Base-by-base conservation (phyloP, 257 asterid species). In the Forsythia viridissima region DNA sequence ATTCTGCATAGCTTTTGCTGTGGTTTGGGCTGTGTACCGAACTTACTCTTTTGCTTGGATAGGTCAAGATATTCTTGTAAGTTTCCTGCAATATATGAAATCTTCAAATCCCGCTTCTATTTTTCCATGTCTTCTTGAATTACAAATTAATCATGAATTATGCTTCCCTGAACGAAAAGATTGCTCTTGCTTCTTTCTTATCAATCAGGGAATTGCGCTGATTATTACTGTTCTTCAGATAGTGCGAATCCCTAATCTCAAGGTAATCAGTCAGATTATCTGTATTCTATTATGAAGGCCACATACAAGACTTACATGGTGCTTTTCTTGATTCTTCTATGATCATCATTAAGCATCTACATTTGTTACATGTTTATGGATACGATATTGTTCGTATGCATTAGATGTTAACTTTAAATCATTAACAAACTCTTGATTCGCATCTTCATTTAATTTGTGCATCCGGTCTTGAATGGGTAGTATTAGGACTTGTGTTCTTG, bases 21-120 rank as follows among this genome's bases (percentile, higher is more conserved):
- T 90, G 51, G 82, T 90, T 51, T 94, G 98, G 98, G 97, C 97
- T 18, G 88, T 92, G 59, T 84, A 90, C 85, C 85, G 97, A 83
- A 76, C 76, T 36, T 74, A 34, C 68, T 85, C 96, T 75, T 89
- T 92, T 86, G 97, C 94, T 75, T 94, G 98, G 98, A 90, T 94
- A 59, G 98, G 97, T 77, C 98, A 91, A 88, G 97, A 94, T 84
- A 83, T 94, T 79, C 97, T 94, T 75, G 98, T 94, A 85, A 88
- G 93, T 74, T 80, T 59, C 52, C 70, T 55, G 18, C 15, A 46
- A 30, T 40, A 34, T 70, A 2, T 16, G 18, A 59, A 71, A 24
- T 39, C 40, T 73, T n/a, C 15, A 2, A 51, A 18, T 8, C 70
- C 18, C 40, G 6, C 10, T 63, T 30, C 70, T 63, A 30, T 24